A percentile compares a stretch with the other conserved stretches of the same genome.
phyloP scores from a whole-genome alignment of 1,284 basidiomycete species.

The Takashimella tepidaria region DNA sequence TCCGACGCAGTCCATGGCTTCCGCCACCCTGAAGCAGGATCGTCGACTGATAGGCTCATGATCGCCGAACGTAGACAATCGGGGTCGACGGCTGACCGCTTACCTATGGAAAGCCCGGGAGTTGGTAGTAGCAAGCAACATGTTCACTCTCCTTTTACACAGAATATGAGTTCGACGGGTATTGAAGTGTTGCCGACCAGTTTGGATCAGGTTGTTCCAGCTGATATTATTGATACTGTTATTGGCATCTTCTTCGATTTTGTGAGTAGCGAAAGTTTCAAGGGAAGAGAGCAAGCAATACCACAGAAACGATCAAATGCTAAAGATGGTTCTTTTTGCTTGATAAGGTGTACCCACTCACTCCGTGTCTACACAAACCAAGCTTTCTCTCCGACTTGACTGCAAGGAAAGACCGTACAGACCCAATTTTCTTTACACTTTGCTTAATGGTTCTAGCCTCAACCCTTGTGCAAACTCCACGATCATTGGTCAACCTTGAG shows the following conservation, averaged over 20 bases:
- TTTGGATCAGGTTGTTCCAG: conserved; percentile 33
- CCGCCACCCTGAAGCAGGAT: background rate
- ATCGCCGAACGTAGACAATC: background rate
- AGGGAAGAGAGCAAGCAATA: no score
- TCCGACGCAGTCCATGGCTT: conserved; percentile 33
- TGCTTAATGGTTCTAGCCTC: conserved; percentile 32
- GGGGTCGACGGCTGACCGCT: background rate
- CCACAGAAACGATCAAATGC: background rate
- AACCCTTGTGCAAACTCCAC: conserved; percentile 38
- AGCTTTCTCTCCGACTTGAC: conserved; percentile 35
- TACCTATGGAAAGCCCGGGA: background rate
- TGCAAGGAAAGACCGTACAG: conserved; percentile 29
- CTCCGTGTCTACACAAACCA: conserved; percentile 40
- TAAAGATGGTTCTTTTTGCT: background rate
- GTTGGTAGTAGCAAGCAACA: background rate
- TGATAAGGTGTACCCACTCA: conserved; percentile 29
- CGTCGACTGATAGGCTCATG: background rate
- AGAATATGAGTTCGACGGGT: background rate
- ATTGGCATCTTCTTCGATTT: conserved; percentile 41
- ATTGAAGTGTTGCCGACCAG: conserved; percentile 17
- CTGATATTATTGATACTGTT: conserved; percentile 29
- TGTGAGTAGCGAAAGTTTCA: no score
- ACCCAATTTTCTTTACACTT: conserved; percentile 35
- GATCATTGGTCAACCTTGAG: conserved; percentile 34
- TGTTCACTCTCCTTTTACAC: background rate